These are phyloP conservation scores for Metarhizium album DNA, from an alignment of 2,329 filamentous ascomycete species.

Conservation along the genomic window DNA sequence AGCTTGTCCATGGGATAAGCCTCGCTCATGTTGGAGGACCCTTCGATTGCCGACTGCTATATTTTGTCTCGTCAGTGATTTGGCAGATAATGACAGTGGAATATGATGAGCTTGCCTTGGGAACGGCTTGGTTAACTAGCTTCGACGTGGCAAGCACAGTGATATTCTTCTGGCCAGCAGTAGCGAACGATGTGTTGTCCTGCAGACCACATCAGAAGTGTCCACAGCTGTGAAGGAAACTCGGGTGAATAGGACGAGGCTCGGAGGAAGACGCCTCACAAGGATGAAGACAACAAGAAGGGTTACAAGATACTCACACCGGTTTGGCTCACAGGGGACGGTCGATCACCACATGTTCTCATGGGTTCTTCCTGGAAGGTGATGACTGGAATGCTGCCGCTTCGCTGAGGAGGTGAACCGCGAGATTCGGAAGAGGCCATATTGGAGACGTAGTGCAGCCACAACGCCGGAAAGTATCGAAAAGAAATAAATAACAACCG, in stretches of 20 bases:
- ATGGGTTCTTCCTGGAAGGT: constrained; percentile 13
- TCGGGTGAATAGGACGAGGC: neutral
- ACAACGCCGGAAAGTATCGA: constrained; percentile 7
- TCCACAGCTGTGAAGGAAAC: neutral
- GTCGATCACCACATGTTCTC: constrained; percentile 8
- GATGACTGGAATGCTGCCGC: constrained; percentile 8
- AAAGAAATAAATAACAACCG: constrained; percentile 10
- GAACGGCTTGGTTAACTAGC: constrained; percentile 41
- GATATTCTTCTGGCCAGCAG: constrained; percentile 30
- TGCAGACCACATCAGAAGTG: constrained; percentile 5
- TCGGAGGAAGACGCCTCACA: neutral
- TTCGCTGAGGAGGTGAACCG: constrained; percentile 18
- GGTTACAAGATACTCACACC: constrained; percentile 10
- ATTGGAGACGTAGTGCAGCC: constrained; percentile 4
- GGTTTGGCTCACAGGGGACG: constrained; percentile 7
- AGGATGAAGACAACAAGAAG: neutral
- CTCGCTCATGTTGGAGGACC: constrained; percentile 21
- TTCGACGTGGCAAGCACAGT: constrained; percentile 41
- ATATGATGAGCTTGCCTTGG: constrained; percentile 33
- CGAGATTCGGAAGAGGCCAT: constrained; percentile 22
- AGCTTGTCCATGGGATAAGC: constrained; percentile 58
- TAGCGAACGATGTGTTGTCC: constrained; percentile 10
- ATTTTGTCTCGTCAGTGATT: constrained; percentile 10
- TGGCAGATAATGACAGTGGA: constrained; percentile 1
- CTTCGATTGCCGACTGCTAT: constrained; percentile 28